Evolutionary conservation across 2,329 filamentous ascomycete genomes (phyloP), one percentile per base, ranked within the genome.

Genomic region (Paecilomyces formosus): DNA sequence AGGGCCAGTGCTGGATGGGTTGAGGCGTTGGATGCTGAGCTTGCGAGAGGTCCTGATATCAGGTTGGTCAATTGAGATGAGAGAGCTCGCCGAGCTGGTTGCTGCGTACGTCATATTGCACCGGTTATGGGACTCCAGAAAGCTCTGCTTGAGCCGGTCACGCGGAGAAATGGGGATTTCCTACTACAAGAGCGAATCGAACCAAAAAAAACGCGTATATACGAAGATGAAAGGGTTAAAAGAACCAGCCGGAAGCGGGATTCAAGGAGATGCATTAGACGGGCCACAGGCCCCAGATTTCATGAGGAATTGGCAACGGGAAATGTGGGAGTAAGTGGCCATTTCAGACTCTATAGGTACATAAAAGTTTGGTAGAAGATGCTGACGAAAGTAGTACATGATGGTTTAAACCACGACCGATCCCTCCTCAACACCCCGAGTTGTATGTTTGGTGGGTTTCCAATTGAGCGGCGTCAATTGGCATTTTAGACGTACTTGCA

Each of bases 401-500:
- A 64, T 55, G 55, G 62, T 59, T 53, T 64, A 66, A 62, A 66
- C 66, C 65, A 67, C 63, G 63, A 65, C 62, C 62, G 45, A 64
- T 63, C 62, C 62, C 60, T 61, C 61, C 64, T 60, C 58, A 58
- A 55, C 54, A 49, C 50, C 35, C 39, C 26, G 52, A 31, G 35
- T 39, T 24, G 8, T 54, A 26, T 31, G 30, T 31, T 31, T 5
- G 6, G 30, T 31, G 30, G 24, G 24, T 3, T 26, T 26, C 11
- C 30, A 31, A 31, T 31, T 31, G 30, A 11, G 30, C 21, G 26
- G 26, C 18, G 22, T 53, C 52, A 24, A 49, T 52, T 57, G 57
- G 28, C 54, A 57, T 62, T 67, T 74, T 74, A 75, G 64, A 90
- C 86, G 82, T 89, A 90, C 85, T 92, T 92, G 88, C 88, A 89